These are phyloP conservation scores for Leishmania martiniquensis DNA, from an alignment of 208 protist species.

Conservation along the genomic window DNA sequence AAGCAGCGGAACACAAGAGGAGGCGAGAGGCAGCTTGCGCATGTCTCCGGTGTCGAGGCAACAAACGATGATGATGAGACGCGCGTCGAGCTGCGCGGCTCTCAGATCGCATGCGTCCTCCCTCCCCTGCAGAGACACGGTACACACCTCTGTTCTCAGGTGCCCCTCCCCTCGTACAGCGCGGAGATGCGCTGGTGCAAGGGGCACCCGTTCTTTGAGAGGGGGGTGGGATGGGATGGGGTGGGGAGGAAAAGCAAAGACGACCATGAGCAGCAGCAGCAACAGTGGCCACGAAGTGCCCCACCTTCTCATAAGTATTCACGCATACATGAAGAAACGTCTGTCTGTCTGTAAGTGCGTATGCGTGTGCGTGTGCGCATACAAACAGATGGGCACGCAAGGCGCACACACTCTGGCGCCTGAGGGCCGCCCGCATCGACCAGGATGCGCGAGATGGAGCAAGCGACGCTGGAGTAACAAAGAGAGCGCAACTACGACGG, in stretches of 20 bases:
- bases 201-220: not conserved
- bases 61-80: not conserved
- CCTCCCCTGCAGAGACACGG: too few species aligned
- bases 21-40: not conserved
- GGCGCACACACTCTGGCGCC: not conserved
- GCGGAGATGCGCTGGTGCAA: not conserved
- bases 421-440: not conserved
- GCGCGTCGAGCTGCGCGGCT: too few species aligned
- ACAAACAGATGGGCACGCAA: not conserved
- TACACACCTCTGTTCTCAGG: too few species aligned
- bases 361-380: not conserved
- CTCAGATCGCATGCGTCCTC: too few species aligned
- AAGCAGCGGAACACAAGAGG: not conserved
- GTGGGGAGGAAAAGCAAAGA: not conserved
- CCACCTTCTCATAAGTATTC: too few species aligned
- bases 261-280: not conserved
- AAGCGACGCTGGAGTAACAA: not conserved
- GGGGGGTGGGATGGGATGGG: not conserved
- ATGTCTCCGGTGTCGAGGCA: not conserved
- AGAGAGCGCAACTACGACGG: not conserved
- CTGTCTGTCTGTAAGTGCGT: not conserved
- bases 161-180: not conserved
- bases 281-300: too few species aligned
- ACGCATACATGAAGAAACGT: too few species aligned
- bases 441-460: not conserved